A percentile compares a stretch with the other conserved stretches of the same genome.
These are phyloP conservation scores for Escallonia herrerae DNA, from an alignment of 129 eudicot species.

Conservation along the genomic window DNA sequence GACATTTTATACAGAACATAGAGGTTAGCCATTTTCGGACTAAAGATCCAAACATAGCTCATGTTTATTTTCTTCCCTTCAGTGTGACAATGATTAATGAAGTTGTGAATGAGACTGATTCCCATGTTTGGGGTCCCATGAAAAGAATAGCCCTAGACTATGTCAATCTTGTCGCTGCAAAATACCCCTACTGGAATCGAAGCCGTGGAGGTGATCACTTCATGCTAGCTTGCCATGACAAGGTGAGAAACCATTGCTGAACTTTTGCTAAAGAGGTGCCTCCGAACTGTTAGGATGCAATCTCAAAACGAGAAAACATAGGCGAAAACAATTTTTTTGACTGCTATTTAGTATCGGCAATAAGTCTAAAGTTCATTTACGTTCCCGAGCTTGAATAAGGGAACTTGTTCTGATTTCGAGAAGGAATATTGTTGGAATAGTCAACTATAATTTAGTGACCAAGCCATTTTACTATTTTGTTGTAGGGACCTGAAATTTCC, in stretches of 20 bases:
- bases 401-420: too few species aligned
- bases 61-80: slow-evolving; percentile 34
- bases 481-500: slow-evolving; percentile 70
- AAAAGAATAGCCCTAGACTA: slow-evolving; percentile 24
- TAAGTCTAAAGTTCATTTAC: too few species aligned
- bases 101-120: slow-evolving; percentile 10
- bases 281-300: too few species aligned
- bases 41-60: slow-evolving; percentile 19
- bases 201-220: slow-evolving; percentile 38
- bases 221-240: slow-evolving; percentile 11
- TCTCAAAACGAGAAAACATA: too few species aligned
- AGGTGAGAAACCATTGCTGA: too few species aligned
- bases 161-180: slow-evolving; percentile 20
- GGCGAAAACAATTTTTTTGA: too few species aligned
- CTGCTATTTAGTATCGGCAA: too few species aligned
- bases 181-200: slow-evolving; percentile 41
- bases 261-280: too few species aligned
- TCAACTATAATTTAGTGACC: too few species aligned
- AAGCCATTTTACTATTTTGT: background rate
- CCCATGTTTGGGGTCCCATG: slow-evolving; percentile 27
- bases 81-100: slow-evolving; percentile 15
- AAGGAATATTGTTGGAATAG: too few species aligned
- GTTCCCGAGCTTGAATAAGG: too few species aligned
- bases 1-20: slow-evolving; percentile 24
- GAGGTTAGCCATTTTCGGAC: slow-evolving; percentile 26